Base-by-base conservation (phyloP, 1,284 basidiomycete species). In the Ustilago crameri region DNA sequence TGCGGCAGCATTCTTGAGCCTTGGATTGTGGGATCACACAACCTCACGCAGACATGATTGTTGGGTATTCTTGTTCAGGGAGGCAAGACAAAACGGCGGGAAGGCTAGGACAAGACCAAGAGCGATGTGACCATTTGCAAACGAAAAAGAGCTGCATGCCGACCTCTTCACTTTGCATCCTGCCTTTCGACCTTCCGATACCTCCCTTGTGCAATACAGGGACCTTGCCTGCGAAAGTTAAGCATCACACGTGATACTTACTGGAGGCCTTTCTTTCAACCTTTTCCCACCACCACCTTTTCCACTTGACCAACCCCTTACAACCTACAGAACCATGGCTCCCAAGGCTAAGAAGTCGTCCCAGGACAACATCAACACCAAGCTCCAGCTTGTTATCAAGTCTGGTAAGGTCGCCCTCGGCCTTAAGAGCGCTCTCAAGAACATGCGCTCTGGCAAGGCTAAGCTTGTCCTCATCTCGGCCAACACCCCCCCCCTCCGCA, bases 401-500 rank as follows among this genome's bases (percentile, higher is more conserved):
- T 97, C 94, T 78, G 81, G 82, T 62, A 82, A 82, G 75, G 81
- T 82, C 35, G 63, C 75, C 17, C 77, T 82, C 42, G 81, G 81
- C 63, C 74, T 81, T 45, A 79, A 81, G 75, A 77, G 75, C 63
- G 93, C 95, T 55, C 88, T 99, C 82, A 98, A 98, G 90, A 91
- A 93, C 87, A 96, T 98, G 92, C 91, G 96, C 83, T 91, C 87
- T 80, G 95, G 96, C 85, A 97, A 97, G 89, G 96, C 95, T 85
- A 98, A 98, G 88, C 93, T 99, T 81, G 91, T 99, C 83, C 88
- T 99, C 85, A 98, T 99, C 85, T 94, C 95, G 83, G 95, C 93
- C 81, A 99, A 98, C 88, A 97, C 94, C 87, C 96, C 95, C 63
- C 96, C 96, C 73, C 90, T 98, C 76, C 93, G 96, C 86, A 97